phyloP scores from a whole-genome alignment of 352 stramenopile species.

The Phytophthora nicotianae region DNA sequence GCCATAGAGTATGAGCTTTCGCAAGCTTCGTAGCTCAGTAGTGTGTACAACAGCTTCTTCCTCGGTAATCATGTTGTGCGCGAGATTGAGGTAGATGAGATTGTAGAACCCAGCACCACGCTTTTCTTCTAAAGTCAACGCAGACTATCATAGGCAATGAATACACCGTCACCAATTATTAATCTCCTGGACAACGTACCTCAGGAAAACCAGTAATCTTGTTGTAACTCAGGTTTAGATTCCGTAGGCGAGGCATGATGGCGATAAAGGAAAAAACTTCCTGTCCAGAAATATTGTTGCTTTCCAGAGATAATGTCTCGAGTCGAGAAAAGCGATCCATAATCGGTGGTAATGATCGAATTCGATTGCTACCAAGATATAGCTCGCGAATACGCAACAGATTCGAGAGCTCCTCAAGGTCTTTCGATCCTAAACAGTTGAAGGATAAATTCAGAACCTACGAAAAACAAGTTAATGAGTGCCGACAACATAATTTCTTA shows the following conservation, averaged over 20 bases:
- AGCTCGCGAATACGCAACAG: constrained; percentile 80
- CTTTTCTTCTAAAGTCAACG: constrained; percentile 61
- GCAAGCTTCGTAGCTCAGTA: constrained; percentile 57
- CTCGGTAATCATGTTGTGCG: constrained; percentile 66
- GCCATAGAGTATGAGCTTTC: constrained; percentile 77
- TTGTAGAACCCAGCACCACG: constrained; percentile 65
- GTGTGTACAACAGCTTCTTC: constrained; percentile 56
- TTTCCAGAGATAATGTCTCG: constrained; percentile 79
- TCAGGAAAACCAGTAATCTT: constrained; percentile 77
- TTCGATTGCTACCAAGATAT: constrained; percentile 76
- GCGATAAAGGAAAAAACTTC: constrained; percentile 76
- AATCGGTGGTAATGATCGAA: constrained; percentile 67
- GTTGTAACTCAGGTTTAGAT: constrained; percentile 85
- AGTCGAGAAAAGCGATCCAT: constrained; percentile 81
- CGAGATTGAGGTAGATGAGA: constrained; percentile 76
- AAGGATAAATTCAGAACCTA: constrained; percentile 82
- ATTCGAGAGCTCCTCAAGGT: constrained; percentile 74
- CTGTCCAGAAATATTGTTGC: constrained; percentile 70
- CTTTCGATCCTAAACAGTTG: constrained; percentile 67
- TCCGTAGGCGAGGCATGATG: constrained; percentile 66
- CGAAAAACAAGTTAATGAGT: neutral
- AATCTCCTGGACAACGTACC: constrained; percentile 23
- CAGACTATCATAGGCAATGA: constrained; percentile 34
- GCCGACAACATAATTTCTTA: neutral
- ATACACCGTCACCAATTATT: constrained; percentile 1